Evolutionary conservation across 2,329 filamentous ascomycete species (phyloP).

Genomic region (Cladosporium oxysporum): DNA sequence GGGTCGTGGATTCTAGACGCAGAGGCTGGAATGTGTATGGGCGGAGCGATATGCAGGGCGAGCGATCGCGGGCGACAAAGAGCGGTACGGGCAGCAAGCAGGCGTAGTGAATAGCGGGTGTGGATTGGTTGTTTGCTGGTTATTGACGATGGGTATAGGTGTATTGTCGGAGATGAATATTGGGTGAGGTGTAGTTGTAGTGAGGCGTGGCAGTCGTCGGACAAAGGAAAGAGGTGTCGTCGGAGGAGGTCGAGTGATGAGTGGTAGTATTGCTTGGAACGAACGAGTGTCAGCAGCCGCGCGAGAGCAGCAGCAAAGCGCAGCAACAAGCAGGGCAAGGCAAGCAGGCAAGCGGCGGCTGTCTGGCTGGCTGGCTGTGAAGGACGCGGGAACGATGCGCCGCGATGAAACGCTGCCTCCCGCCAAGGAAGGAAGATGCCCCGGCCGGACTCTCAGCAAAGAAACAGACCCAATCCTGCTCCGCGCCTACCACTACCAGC

Average conservation of each 20-base stretch:
- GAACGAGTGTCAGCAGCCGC: background rate
- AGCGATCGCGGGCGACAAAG: constrained; percentile 14
- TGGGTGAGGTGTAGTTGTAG: background rate
- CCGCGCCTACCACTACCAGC: background rate
- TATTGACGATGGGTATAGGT: background rate
- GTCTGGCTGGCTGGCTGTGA: background rate
- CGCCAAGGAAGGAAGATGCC: background rate
- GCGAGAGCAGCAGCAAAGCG: background rate
- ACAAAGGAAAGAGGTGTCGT: background rate
- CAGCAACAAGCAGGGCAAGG: background rate
- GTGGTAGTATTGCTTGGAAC: background rate
- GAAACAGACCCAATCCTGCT: background rate
- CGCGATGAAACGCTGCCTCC: background rate
- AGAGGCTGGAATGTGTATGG: constrained; percentile 17
- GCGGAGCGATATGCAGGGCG: constrained; percentile 14
- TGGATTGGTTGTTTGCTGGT: background rate
- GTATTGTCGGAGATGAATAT: background rate
- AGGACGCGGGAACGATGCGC: background rate
- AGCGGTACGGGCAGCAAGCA: constrained; percentile 6
- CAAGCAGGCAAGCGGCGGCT: background rate
- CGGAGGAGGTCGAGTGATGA: background rate
- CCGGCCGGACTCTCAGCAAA: background rate
- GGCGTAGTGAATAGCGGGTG: background rate
- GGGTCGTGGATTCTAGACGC: constrained; percentile 14
- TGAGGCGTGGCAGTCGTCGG: background rate